Evolutionary conservation across 1,139 yeast species (phyloP), one percentile per base, ranked within the genome.

Genomic region (Lodderomyces margitis): DNA sequence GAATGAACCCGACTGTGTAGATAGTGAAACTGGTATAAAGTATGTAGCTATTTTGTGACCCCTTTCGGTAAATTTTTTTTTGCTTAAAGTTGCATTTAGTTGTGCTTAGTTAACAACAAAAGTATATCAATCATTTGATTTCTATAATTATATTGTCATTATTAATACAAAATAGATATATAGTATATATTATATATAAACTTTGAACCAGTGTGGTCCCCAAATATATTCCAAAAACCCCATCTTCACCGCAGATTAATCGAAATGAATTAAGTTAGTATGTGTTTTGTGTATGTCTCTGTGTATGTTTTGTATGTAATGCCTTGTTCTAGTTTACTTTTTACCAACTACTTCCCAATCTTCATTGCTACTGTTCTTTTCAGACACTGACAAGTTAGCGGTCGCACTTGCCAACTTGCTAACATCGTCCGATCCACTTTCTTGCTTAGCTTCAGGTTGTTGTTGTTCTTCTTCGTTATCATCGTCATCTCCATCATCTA

Each of bases 261-360:
- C 16, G 30, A 27, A 27, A 27, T 27, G 30, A 27, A 27, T 27
- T n/a, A 14, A 23, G 25, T 23, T 23, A 23, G 9, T 10, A n/a
- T 23, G 4, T 23, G 11, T 23, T 23, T 23, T 23, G 25, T 23
- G 9, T 23, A 4, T 23, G n/a, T n/a, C n/a, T n/a, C n/a, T n/a
- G n/a, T n/a, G n/a, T n/a, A n/a, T n/a, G n/a, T n/a, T n/a, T n/a
- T n/a, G n/a, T n/a, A n/a, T n/a, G n/a, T n/a, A n/a, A n/a, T n/a
- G n/a, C n/a, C n/a, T n/a, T n/a, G 19, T n/a, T n/a, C 21, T 5
- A 21, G 14, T 20, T 19, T 36, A 38, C 20, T 37, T 24, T 46
- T 78, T 77, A 53, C 78, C 74, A 52, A 80, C 87, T 53, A 77
- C 79, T 62, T 80, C 81, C 87, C 87, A 81, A 38, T 80, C 85